A percentile compares a stretch with the other conserved stretches of the same genome.
Evolutionary conservation across 345 rosid species (phyloP).

Genomic region (Populus ilicifolia): DNA sequence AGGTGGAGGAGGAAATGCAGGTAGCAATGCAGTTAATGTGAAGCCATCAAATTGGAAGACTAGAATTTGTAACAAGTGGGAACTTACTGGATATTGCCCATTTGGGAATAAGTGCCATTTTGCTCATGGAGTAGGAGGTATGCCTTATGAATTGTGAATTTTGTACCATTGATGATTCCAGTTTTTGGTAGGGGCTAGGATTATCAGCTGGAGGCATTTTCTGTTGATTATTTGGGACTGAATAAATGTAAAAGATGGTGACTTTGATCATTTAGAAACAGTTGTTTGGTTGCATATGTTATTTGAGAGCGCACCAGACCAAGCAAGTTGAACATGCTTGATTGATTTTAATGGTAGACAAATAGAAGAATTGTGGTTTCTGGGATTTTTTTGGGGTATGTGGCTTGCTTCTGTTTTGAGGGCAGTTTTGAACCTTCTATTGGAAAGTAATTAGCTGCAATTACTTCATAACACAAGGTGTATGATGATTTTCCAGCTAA

Average conservation of each 20-base stretch:
- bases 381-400: background rate
- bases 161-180: background rate
- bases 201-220: background rate
- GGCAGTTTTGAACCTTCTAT: background rate
- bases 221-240: background rate
- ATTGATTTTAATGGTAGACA: background rate
- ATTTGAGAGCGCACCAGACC: background rate
- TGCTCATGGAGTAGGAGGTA: slow-evolving; percentile 91
- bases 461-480: background rate
- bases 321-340: background rate
- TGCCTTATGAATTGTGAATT: slow-evolving; percentile 1
- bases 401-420: background rate
- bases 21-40: slow-evolving; percentile 34
- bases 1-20: slow-evolving; percentile 28
- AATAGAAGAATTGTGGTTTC: background rate
- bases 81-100: slow-evolving; percentile 89
- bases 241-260: background rate
- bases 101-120: slow-evolving; percentile 96
- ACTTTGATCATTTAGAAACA: background rate
- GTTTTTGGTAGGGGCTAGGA: background rate
- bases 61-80: slow-evolving; percentile 96
- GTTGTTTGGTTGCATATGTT: background rate
- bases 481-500: background rate
- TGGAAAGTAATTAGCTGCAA: background rate
- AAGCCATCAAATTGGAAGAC: slow-evolving; percentile 99